Base-by-base conservation (phyloP, 805 yeast genomes). In the Wickerhamomyces ciferrii region DNA sequence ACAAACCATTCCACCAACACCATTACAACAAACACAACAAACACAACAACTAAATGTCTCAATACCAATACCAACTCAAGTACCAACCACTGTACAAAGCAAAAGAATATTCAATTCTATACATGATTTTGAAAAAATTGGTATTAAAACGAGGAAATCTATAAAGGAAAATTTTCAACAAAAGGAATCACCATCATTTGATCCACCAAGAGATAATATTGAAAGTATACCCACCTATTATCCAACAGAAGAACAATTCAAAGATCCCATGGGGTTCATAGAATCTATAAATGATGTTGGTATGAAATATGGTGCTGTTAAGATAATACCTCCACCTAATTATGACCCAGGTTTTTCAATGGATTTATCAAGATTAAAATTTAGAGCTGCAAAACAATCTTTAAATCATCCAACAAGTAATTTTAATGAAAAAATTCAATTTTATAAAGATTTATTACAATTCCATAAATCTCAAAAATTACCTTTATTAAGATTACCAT, bases 251-350 rank as follows among this genome's bases (percentile, higher is more conserved):
- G 71, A 70, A 19, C 79, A 82, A 51, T 75, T 77, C 48, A 56
- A 64, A 31, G 84, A 82, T 59, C 89, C 91, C 2, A 67, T 77
- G 14, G 59, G 55, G 37, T 79, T 79, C 49, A 66, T 82, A 31
- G 81, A 79, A 47, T 64, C 71, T 13, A 52, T 79, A 4, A 56
- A 63, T 11, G 65, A 62, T 0, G 53, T 63, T n/a, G 89, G 86
- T 0, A 61, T 58, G 39, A 54, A 64, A 25, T 72, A 69, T 53
- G 92, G 92, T 1, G 90, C 89, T 17, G 68, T 86, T 36, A 86
- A 84, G 56, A 66, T 87, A 7, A 68, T 75, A 8, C 80, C 88
- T 5, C 86, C 87, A 2, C 43, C 52, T 8, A 25, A 36, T 8
- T 72, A 72, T 73, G 46, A 59, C 11, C 71, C 60, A 2, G 44